Percentiles rank a stretch among this genome's conserved stretches.
Evolutionary conservation across 2,329 filamentous ascomycete species (phyloP).

Genomic region (Ophiosphaerella herpotricha): DNA sequence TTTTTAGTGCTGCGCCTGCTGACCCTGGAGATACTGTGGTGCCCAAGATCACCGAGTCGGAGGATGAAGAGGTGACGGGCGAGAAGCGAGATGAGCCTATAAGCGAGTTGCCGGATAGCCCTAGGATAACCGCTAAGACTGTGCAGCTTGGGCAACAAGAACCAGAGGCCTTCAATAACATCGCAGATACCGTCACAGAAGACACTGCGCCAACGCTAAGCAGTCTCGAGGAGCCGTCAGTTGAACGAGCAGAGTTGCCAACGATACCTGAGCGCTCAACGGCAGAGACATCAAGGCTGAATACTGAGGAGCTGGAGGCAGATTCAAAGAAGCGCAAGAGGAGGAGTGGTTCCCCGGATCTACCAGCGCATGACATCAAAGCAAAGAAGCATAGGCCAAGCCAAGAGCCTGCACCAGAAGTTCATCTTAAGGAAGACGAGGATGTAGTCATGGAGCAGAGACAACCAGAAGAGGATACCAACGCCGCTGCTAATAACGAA

Average conservation of each 20-base stretch:
- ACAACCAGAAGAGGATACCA: slow-evolving; percentile 19
- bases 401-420: slow-evolving; percentile 36
- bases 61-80: slow-evolving; percentile 14
- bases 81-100: slow-evolving; percentile 6
- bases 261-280: slow-evolving; percentile 33
- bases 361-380: slow-evolving; percentile 41
- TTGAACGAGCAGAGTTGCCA: slow-evolving; percentile 37
- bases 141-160: slow-evolving; percentile 16
- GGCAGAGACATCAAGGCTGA: slow-evolving; percentile 39
- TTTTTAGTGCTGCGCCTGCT: slow-evolving; percentile 20
- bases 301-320: slow-evolving; percentile 44
- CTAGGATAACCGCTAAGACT: slow-evolving; percentile 29
- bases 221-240: slow-evolving; percentile 33
- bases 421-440: slow-evolving; percentile 36
- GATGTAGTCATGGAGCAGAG: slow-evolving; percentile 40
- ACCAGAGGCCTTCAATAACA: neutral
- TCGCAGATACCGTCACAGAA: slow-evolving; percentile 4
- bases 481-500: too few relatives aligned
- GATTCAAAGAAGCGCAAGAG: slow-evolving; percentile 50
- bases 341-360: slow-evolving; percentile 46
- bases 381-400: slow-evolving; percentile 51
- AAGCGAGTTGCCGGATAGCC: slow-evolving; percentile 22
- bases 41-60: slow-evolving; percentile 20
- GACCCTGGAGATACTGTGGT: slow-evolving; percentile 23
- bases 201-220: slow-evolving; percentile 25